Evolutionary conservation across 768 basidiomycete genomes (phyloP).

Genomic region (Leccinum barrowsii): DNA sequence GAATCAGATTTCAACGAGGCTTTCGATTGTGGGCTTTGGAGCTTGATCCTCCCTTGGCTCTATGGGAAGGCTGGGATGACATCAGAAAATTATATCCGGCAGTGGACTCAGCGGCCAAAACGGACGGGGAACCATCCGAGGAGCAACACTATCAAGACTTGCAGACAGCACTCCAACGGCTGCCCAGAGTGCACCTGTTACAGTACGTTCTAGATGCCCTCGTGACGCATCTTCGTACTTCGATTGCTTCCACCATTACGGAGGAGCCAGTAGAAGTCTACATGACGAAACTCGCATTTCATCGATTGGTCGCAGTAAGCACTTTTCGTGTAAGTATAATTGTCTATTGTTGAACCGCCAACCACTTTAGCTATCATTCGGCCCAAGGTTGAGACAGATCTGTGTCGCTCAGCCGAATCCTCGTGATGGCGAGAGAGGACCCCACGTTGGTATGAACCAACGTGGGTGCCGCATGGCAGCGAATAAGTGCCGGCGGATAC

Average conservation of each 20-base stretch:
- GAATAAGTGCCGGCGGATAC: no score
- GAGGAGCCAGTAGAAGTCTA: constrained; percentile 80
- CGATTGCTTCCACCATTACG: constrained; percentile 64
- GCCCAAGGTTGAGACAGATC: constrained; percentile 75
- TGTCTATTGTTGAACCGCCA: not conserved
- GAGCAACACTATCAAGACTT: constrained; percentile 64
- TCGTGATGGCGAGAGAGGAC: no score
- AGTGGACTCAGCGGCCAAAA: constrained; percentile 53
- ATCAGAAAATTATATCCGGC: constrained; percentile 82
- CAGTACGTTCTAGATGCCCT: constrained; percentile 67
- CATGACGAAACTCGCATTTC: constrained; percentile 78
- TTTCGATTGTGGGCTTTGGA: constrained; percentile 77
- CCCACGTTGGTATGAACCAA: no score
- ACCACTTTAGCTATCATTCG: constrained; percentile 62
- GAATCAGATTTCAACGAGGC: constrained; percentile 36
- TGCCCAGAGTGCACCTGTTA: constrained; percentile 74
- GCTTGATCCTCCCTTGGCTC: constrained; percentile 77
- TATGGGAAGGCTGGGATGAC: constrained; percentile 93
- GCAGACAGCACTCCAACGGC: constrained; percentile 55
- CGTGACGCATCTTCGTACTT: constrained; percentile 67
- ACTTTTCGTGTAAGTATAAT: not conserved
- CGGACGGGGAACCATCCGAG: constrained; percentile 50
- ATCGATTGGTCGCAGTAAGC: constrained; percentile 81
- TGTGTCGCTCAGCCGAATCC: constrained; percentile 34
- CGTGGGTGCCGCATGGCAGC: no score